phyloP scores from a whole-genome alignment of 345 rosid genomes.

The Bruguiera sexangula region DNA sequence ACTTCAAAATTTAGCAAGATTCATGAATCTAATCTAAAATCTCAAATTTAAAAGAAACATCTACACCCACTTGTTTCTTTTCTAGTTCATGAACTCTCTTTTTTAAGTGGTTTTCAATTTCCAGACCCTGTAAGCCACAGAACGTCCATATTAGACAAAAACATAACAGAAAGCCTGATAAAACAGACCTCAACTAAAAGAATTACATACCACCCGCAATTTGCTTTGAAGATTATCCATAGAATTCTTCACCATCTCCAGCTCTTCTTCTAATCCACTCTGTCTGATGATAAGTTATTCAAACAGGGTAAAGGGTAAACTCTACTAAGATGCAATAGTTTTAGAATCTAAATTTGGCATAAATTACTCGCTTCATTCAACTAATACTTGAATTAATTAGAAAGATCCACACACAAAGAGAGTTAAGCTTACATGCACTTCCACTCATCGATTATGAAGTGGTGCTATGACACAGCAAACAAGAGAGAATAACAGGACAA shows the following conservation, averaged over 20 bases:
- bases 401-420: background rate
- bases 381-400: background rate
- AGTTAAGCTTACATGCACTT: background rate
- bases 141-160: background rate
- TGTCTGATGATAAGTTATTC: slow-evolving; percentile 84
- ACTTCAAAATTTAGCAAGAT: slow-evolving; percentile 18
- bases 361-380: slow-evolving; percentile 10
- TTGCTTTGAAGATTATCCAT: slow-evolving; percentile 72
- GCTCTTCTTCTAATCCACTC: slow-evolving; percentile 87
- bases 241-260: slow-evolving; percentile 52
- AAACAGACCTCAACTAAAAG: slow-evolving; percentile 11
- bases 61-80: slow-evolving; percentile 68
- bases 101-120: slow-evolving; percentile 92
- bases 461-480: background rate
- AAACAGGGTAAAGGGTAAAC: slow-evolving; percentile 6
- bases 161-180: slow-evolving; percentile 3
- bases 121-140: slow-evolving; percentile 66
- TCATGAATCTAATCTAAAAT: background rate
- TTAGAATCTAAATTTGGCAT: slow-evolving; percentile 8
- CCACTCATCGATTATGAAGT: background rate
- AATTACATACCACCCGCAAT: slow-evolving; percentile 60
- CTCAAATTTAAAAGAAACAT: background rate
- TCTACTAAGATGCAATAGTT: background rate
- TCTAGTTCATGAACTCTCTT: slow-evolving; percentile 67
- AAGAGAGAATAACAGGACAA: background rate